Conservation (phyloP, 768 basidiomycete genomes). For the Calocera viscosa region DNA sequence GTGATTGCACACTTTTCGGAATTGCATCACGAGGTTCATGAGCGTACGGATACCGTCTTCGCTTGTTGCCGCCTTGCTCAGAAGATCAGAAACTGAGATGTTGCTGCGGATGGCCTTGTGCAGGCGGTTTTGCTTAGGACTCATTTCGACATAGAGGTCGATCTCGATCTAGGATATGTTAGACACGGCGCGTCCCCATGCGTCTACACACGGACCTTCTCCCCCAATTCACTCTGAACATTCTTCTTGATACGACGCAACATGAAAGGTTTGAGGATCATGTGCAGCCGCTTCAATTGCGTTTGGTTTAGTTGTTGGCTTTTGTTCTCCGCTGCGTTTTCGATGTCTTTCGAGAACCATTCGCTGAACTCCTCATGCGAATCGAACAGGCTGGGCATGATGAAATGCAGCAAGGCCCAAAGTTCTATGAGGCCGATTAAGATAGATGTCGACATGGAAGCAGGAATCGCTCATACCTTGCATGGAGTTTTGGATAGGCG, state of each 20-base stretch:
- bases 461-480: constrained; percentile 51
- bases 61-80: constrained; percentile 87
- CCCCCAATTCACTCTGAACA: constrained; percentile 98
- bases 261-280: constrained; percentile 99
- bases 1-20: constrained; percentile 98
- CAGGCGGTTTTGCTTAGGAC: constrained; percentile 78
- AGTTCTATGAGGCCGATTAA: constrained; percentile 45
- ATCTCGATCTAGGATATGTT: constrained; percentile 63
- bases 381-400: constrained; percentile 98
- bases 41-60: constrained; percentile 83
- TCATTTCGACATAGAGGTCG: constrained; percentile 88
- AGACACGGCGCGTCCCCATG: background rate
- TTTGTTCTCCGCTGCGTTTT: constrained; percentile 77
- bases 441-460: background rate
- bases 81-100: constrained; percentile 85
- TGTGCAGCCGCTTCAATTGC: constrained; percentile 86
- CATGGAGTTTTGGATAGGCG: constrained; percentile 99
- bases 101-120: constrained; percentile 85
- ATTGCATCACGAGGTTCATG: constrained; percentile 99
- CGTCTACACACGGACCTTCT: constrained; percentile 52
- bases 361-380: constrained; percentile 99
- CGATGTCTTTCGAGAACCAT: constrained; percentile 99
- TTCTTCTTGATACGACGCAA: constrained; percentile 90
- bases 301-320: constrained; percentile 78
- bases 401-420: constrained; percentile 97